Evolutionary conservation across 768 basidiomycete species (phyloP).

Genomic region (Trametes elegans): DNA sequence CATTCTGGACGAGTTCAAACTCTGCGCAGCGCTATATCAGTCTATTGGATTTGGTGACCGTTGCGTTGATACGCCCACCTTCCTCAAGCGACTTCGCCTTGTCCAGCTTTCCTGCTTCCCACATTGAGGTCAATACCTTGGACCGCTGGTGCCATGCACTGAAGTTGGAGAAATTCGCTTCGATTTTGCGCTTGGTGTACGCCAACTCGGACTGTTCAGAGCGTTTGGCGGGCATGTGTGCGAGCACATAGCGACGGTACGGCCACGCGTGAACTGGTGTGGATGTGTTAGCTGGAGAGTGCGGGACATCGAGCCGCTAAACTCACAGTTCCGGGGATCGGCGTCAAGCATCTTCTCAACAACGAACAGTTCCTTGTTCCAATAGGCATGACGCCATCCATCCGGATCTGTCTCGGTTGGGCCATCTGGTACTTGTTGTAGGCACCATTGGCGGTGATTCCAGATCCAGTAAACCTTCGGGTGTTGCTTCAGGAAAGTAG

Average conservation of each 20-base stretch:
- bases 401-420: slow-evolving; percentile 50
- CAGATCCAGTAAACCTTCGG: slow-evolving; percentile 99
- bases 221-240: slow-evolving; percentile 58
- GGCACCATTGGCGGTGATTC: slow-evolving; percentile 96
- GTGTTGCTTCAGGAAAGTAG: slow-evolving; percentile 71
- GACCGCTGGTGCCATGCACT: slow-evolving; percentile 99
- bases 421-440: slow-evolving; percentile 79
- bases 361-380: slow-evolving; percentile 83
- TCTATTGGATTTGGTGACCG: too few species aligned
- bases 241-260: slow-evolving; percentile 85
- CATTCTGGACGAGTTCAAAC: slow-evolving; percentile 88
- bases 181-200: slow-evolving; percentile 90
- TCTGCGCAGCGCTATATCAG: slow-evolving; percentile 48
- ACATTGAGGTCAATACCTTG: slow-evolving; percentile 68
- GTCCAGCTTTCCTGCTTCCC: slow-evolving; percentile 56
- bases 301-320: not conserved
- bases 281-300: too few species aligned
- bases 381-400: slow-evolving; percentile 77
- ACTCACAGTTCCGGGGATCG: slow-evolving; percentile 92
- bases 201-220: slow-evolving; percentile 67
- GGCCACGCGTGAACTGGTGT: slow-evolving; percentile 88
- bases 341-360: slow-evolving; percentile 91
- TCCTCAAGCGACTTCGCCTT: slow-evolving; percentile 58
- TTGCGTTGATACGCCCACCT: slow-evolving; percentile 42
- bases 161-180: slow-evolving; percentile 94